Evolutionary conservation across 768 basidiomycete species (phyloP).

Genomic region (Lactifluus piperatus): DNA sequence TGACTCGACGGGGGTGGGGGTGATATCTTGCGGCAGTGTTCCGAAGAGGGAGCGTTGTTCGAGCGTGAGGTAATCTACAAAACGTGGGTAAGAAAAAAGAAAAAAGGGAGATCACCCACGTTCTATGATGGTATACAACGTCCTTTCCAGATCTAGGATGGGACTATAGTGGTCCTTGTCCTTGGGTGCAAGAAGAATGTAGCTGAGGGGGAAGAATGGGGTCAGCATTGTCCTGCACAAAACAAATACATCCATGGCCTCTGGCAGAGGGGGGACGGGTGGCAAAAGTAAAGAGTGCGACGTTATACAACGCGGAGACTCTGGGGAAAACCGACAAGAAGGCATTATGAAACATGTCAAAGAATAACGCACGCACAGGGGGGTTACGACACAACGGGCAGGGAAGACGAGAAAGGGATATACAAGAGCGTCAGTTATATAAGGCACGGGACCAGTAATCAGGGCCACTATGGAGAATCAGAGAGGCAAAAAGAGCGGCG

Average conservation of each 20-base stretch:
- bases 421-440: neutral
- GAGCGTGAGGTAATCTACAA: slow-evolving; percentile 58
- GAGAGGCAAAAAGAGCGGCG: too few species aligned
- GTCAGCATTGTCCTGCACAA: neutral
- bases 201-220: slow-evolving; percentile 40
- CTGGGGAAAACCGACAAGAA: neutral
- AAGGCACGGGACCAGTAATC: neutral
- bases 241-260: slow-evolving; percentile 2
- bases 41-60: slow-evolving; percentile 61
- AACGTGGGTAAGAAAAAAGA: neutral
- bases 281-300: neutral
- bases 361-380: neutral
- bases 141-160: slow-evolving; percentile 66
- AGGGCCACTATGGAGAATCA: neutral
- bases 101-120: slow-evolving; percentile 23
- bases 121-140: slow-evolving; percentile 64
- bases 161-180: slow-evolving; percentile 86
- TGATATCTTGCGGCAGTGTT: slow-evolving; percentile 41
- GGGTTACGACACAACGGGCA: neutral
- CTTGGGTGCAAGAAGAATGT: slow-evolving; percentile 68
- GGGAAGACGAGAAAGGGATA: neutral
- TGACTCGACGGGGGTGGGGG: slow-evolving; percentile 22
- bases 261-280: neutral
- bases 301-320: neutral
- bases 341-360: too few species aligned